Base-by-base conservation (phyloP, 129 eudicot species). In the Flaveria bidentis region DNA sequence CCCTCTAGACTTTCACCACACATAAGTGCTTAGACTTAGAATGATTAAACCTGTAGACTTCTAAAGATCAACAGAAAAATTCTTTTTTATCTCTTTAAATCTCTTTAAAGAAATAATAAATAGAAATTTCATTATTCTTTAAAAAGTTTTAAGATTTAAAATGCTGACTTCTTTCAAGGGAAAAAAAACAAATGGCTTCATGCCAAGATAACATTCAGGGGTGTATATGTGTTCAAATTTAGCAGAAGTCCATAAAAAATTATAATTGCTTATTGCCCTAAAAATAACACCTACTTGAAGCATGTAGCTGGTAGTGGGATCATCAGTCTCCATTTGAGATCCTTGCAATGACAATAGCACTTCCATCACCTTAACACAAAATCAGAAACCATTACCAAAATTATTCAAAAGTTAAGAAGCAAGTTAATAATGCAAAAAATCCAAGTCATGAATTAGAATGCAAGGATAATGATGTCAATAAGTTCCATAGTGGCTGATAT, bases 241-340 rank as follows among this genome's bases (percentile, higher is more conserved):
- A 16, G 23, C 1, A 0, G 6, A 28, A 63, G 69, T 28, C 20
- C 67, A 25, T 61, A 63, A 2, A 1, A 0, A 9, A 10, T 62
- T 14, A 14, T 12, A 30, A 28, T n/a, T 6, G 22, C 42, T 12
- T 15, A 28, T n/a, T 6, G 22, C 42, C 23, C 11, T 14, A 30
- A 63, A 63, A 30, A 30, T 44, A 58, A 36, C 41, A 80, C 87
- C 67, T 86, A 92, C 99, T 85, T 95, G 99, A 69, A 95, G 93
- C 99, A 95, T 95, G 86, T 95, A 95, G 77, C 99, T 95, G n/a
- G 97, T 95, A 73, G 96, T 95, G 72, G 99, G 99, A 80, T 95
- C 99, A 73, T 95, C 99, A 5, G 94, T 81, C 86, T 95, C 99
- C 96, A 95, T 83, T 85, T 88, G 96, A 41, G 95, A 85, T 83